Evolutionary conservation across 1,284 basidiomycete genomes (phyloP), one percentile per base, ranked within the genome.

Genomic region (Boletus mariae): DNA sequence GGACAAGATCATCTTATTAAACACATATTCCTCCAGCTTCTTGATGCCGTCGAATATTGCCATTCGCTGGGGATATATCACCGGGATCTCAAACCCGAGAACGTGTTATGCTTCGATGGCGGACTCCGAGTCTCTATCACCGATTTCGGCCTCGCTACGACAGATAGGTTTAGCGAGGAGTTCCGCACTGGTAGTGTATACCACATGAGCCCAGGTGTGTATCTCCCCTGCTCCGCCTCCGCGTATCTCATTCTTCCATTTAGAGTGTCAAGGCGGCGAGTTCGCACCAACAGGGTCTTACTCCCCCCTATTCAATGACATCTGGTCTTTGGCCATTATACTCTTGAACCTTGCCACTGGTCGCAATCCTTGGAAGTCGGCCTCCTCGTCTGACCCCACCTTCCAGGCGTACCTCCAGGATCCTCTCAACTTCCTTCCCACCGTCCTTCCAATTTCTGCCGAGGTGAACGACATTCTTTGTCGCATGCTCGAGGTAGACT

Each of bases 21-120:
- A 65, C 80, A 85, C 58, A 87, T 94, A 55, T 96, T 96, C 74
- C 78, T 94, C 50, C 94, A 97, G 72, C 85, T 98, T 69, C 81
- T 98, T 64, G 94, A 96, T 63, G 92, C 94, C 45, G 92, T 98
- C 65, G 88, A 94, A 60, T 92, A 92, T 73, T 87, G 85, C 72
- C 91, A 96, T 71, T 80, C 79, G 43, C 77, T 93, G 54, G 92
- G 92, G 71, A 93, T 98, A 69, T 97, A 91, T 77, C 96, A 98
- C 72, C 92, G 96, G 52, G 96, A 98, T 71, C 78, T 99, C 65
- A 99, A 98, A 77, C 96, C 96, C 26, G 97, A 98, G 75, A 99
- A 99, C 73, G 88, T 99, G 61, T 79, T 99, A 57, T 97, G 94
- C 73, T 90, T 77, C 69, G 84, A 87, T 57, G 80, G 75, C 66